These are phyloP conservation scores for Penicillium brasilianum DNA, from an alignment of 2,329 filamentous ascomycete genomes.

Conservation along the genomic window DNA sequence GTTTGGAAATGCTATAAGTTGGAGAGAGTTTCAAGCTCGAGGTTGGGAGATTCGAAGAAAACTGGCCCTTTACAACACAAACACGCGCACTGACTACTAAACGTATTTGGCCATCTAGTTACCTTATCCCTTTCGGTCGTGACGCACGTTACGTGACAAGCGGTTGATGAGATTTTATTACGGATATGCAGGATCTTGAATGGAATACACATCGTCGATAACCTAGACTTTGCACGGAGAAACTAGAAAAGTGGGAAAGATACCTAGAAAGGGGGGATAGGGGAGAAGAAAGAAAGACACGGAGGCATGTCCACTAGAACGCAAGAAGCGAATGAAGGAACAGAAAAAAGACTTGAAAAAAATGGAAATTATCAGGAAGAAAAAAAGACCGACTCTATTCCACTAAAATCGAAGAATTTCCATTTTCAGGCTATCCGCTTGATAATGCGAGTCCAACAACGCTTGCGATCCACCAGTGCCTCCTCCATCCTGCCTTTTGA, in stretches of 20 bases:
- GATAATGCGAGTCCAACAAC: constrained; percentile 47
- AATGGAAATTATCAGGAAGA: constrained; percentile 19
- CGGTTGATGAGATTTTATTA: too few species aligned
- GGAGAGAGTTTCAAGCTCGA: too few species aligned
- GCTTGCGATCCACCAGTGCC: constrained; percentile 44
- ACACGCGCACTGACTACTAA: too few species aligned
- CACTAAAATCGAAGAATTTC: constrained; percentile 47
- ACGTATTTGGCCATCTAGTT: too few species aligned
- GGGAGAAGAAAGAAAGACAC: constrained; percentile 3
- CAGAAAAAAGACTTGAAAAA: constrained; percentile 23
- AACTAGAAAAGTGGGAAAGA: not conserved
- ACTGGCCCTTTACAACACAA: too few species aligned
- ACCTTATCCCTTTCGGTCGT: too few species aligned
- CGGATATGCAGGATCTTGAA: too few species aligned
- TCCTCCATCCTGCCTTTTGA: constrained; percentile 48
- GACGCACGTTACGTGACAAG: too few species aligned
- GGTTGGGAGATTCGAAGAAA: too few species aligned
- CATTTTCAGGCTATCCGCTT: constrained; percentile 48
- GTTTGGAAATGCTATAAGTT: too few species aligned
- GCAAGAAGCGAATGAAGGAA: constrained; percentile 18
- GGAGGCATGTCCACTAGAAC: constrained; percentile 8
- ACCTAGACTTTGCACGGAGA: not conserved
- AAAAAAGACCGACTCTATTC: constrained; percentile 46
- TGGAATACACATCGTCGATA: too few species aligned
- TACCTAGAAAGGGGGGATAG: not conserved